Evolutionary conservation across 495 filamentous ascomycete species (phyloP).

Genomic region (Aspergillus conjunctus): DNA sequence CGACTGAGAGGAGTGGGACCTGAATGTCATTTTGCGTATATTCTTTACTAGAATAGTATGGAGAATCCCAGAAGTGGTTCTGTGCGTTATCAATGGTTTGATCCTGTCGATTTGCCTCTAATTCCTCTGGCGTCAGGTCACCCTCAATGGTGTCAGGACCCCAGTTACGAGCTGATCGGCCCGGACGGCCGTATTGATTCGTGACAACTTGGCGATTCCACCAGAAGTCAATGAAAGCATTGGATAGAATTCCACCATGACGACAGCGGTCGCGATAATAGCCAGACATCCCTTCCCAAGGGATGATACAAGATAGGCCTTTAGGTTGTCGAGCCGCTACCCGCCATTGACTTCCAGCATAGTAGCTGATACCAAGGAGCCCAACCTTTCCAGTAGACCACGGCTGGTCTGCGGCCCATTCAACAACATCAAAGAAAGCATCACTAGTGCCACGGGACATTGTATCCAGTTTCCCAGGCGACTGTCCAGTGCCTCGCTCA

Average conservation of each 20-base stretch:
- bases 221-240: constrained; percentile 59
- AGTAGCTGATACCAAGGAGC: constrained; percentile 60
- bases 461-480: constrained; percentile 53
- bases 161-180: constrained; percentile 17
- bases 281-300: constrained; percentile 63
- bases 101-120: constrained; percentile 50
- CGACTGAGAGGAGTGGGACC: constrained; percentile 61
- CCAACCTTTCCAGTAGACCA: constrained; percentile 61
- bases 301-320: constrained; percentile 53
- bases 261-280: constrained; percentile 58
- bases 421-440: constrained; percentile 56
- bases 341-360: constrained; percentile 60
- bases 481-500: constrained; percentile 54
- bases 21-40: constrained; percentile 58
- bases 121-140: constrained; percentile 47
- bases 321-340: constrained; percentile 56
- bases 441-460: constrained; percentile 54
- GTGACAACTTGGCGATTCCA: constrained; percentile 55
- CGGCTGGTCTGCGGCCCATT: constrained; percentile 56
- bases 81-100: constrained; percentile 55
- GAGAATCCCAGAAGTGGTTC: constrained; percentile 53
- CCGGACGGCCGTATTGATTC: constrained; percentile 59
- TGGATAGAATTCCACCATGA: constrained; percentile 62
- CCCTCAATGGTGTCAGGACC: constrained; percentile 59
- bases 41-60: constrained; percentile 55